Base-by-base conservation (phyloP, 208 protist species). In the Leishmania lainsoni region DNA sequence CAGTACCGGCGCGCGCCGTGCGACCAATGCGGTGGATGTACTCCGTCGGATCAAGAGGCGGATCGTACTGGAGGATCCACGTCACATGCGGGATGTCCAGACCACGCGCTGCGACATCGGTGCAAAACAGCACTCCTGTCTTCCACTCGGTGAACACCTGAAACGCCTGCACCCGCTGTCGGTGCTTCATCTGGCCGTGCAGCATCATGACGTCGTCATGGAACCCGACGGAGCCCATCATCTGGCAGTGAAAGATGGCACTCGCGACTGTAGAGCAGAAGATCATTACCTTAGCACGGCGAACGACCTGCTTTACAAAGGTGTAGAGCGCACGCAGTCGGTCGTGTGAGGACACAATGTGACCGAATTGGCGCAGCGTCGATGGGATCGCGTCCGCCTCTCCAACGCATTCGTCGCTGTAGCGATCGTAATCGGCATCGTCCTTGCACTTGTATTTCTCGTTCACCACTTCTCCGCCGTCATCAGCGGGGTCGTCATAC, bases 11-110 rank as follows among this genome's bases (percentile, higher is more conserved):
- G 81, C 99, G 94, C 35, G 99, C 99, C 17, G 99, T 99, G 77
- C 98, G 91, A 16, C 99, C 98, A 76, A 99, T 97, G 61, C 98
- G 92, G 83, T 99, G 98, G 48, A 99, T 93, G 85, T 99, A 99
- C 87, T 99, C 97, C 20, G 93, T 98, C 59, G 95, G 92, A 59
- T 99, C 97, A 16, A 95, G 88, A 54, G 99, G 99, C 17, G 98
- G 97, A 86, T 99, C 99, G 84, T 99, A 99, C 90, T 99, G 99
- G 45, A 99, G 87, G 88, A 99, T 99, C 97, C 97, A 99, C 81
- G 97, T 91, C 29, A 99, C 97, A 45, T 90, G 85, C 32, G 98
- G 98, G 45, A 99, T 96, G 86, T 99, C 98, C 48, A 99, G 86
- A 35, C 98, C 98, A 79, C 98, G 95, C 10, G 98, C 97, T 17